Conservation (phyloP, 2,329 filamentous ascomycete species). For the Didymella lethalis region DNA sequence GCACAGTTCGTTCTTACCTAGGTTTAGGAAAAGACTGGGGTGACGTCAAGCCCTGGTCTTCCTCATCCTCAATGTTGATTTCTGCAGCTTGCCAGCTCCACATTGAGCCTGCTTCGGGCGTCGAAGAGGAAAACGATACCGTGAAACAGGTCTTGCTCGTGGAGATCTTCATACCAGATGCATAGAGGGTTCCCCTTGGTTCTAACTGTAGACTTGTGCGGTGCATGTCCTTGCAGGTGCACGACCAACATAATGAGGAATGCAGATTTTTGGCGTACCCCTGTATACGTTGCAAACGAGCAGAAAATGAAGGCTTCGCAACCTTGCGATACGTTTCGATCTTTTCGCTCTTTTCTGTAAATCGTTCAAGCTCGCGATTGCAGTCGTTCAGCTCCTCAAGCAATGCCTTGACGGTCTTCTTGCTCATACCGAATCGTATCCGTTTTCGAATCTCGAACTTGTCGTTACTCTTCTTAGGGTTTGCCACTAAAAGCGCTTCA, state of each 20-base stretch:
- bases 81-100: constrained; percentile 48
- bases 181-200: constrained; percentile 37
- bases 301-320: constrained; percentile 46
- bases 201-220: constrained; percentile 47
- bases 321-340: constrained; percentile 47
- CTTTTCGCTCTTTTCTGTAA: constrained; percentile 49
- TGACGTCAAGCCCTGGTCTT: constrained; percentile 24
- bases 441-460: constrained; percentile 49
- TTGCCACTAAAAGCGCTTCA: constrained; percentile 46
- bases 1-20: constrained; percentile 23
- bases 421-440: constrained; percentile 48
- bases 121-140: constrained; percentile 41
- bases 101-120: constrained; percentile 21
- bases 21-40: constrained; percentile 26
- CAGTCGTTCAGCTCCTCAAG: constrained; percentile 50
- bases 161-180: constrained; percentile 23
- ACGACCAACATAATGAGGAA: constrained; percentile 45
- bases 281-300: constrained; percentile 45
- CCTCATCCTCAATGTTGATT: constrained; percentile 38
- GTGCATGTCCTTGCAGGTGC: constrained; percentile 45
- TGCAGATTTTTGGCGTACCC: constrained; percentile 46
- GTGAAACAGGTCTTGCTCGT: constrained; percentile 42
- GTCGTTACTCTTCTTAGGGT: constrained; percentile 42
- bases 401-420: constrained; percentile 47
- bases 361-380: constrained; percentile 51